Percentiles rank a stretch among this genome's conserved stretches.
These are phyloP conservation scores for Abelmoschus esculentus DNA, from an alignment of 345 rosid genomes.

Conservation along the genomic window DNA sequence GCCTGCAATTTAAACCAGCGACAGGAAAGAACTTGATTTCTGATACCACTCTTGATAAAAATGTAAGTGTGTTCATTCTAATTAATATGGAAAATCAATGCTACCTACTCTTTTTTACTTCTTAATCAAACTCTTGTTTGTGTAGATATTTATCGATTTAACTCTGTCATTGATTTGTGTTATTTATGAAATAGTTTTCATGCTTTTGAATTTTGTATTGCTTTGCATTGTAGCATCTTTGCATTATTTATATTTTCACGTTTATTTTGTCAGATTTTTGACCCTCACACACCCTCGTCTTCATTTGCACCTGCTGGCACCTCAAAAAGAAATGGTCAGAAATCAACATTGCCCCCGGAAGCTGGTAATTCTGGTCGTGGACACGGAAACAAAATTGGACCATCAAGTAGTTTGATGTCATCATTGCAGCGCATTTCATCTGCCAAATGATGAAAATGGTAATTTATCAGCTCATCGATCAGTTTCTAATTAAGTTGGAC, in stretches of 20 bases:
- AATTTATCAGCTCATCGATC: slow-evolving; percentile 17
- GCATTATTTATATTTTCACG: background rate
- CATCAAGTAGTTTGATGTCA: slow-evolving; percentile 68
- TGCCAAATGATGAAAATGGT: slow-evolving; percentile 49
- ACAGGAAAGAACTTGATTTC: slow-evolving; percentile 45
- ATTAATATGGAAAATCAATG: background rate
- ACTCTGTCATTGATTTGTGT: background rate
- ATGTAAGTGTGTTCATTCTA: slow-evolving; percentile 39
- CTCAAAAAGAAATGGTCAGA: slow-evolving; percentile 50
- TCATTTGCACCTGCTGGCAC: slow-evolving; percentile 54
- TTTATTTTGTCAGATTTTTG: slow-evolving; percentile 30
- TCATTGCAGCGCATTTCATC: slow-evolving; percentile 67
- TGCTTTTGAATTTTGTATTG: background rate
- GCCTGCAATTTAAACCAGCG: slow-evolving; percentile 49
- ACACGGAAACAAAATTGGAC: slow-evolving; percentile 44
- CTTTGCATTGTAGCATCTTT: background rate
- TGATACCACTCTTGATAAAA: slow-evolving; percentile 46
- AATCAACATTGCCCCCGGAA: slow-evolving; percentile 44
- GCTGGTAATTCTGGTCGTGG: slow-evolving; percentile 44
- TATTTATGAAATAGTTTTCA: background rate
- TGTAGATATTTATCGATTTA: background rate
- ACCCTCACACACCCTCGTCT: slow-evolving; percentile 50
- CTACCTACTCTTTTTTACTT: background rate
- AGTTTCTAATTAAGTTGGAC: slow-evolving; percentile 17
- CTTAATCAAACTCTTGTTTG: background rate